Percentiles rank a stretch among this genome's conserved stretches.
Conservation (phyloP, 2,329 filamentous ascomycete genomes). For the Aspergillus fructus region DNA sequence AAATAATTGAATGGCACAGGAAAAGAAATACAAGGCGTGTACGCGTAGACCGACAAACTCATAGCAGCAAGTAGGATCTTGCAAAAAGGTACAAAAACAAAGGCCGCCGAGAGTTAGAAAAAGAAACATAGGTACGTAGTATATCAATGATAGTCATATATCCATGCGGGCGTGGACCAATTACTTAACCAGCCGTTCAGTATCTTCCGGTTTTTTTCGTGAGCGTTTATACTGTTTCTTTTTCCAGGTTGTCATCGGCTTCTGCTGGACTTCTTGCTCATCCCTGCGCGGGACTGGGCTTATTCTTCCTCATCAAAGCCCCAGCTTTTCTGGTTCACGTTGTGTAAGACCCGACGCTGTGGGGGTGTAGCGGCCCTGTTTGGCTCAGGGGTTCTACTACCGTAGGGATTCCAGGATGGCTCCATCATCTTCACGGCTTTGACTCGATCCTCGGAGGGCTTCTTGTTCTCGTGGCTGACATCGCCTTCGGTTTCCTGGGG, state of each 20-base stretch:
- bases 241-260: not conserved
- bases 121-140: not conserved
- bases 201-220: not conserved
- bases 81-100: not conserved
- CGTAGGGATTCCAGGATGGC: constrained; percentile 51
- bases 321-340: constrained; percentile 42
- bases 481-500: constrained; percentile 32
- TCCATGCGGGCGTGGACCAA: constrained; percentile 16
- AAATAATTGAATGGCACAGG: not conserved
- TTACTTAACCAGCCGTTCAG: constrained; percentile 6
- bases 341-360: constrained; percentile 24
- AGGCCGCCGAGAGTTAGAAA: not conserved
- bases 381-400: constrained; percentile 39
- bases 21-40: not conserved
- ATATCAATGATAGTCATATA: constrained; percentile 8
- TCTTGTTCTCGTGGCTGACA: constrained; percentile 41
- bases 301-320: constrained; percentile 37
- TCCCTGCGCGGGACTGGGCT: not conserved
- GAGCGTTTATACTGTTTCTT: not conserved
- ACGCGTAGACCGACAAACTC: not conserved
- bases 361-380: constrained; percentile 26
- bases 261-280: not conserved
- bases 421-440: constrained; percentile 75
- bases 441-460: constrained; percentile 57
- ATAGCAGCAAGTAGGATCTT: not conserved